Evolutionary conservation across 2,329 filamentous ascomycete species (phyloP), one percentile per base, ranked within the genome.

Genomic region (Nemania diffusa): DNA sequence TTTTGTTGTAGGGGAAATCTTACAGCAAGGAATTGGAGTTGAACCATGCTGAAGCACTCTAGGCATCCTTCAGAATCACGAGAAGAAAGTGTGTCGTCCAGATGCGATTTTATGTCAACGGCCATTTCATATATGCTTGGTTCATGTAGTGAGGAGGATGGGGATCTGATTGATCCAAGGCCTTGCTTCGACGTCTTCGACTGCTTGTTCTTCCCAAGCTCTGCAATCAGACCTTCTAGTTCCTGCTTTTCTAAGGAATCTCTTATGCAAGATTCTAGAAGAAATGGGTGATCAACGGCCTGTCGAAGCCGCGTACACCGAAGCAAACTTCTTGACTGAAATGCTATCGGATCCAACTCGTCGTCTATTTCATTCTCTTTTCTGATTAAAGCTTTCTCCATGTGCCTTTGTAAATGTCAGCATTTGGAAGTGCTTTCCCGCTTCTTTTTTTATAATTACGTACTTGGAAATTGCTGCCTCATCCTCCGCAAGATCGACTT

Each of bases 281-380:
- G 58, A 48, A 64, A 62, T 1, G 50, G 61, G 52, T 71, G 69
- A 15, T 68, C 59, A 2, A 50, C 64, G 11, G 69, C 67, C 62
- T 71, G 69, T 37, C 69, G 52, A 26, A 69, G 61, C 26, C 59
- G 7, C 1, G 22, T 60, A 27, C n/a, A 42, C 5, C 27, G 55
- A 26, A 52, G 4, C 3, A 17, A 5, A 29, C 27, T 42, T 34
- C 53, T 63, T 17, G 50, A 37, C 13, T 34, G 56, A 24, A 20
- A 48, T 5, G 2, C 29, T 1, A 26, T 13, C 44, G 11, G 15
- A 29, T 50, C 34, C 20, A 2, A 17, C 20, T 27, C 26, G 3
- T 50, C 22, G 37, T 7, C 52, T 11, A 20, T 22, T 57, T 67
- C 65, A 2, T 15, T 17, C 26, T 51, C 56, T 26, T 1, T 2